Conservation (phyloP, 2,329 filamentous ascomycete species). For the Aureobasidium namibiae region DNA sequence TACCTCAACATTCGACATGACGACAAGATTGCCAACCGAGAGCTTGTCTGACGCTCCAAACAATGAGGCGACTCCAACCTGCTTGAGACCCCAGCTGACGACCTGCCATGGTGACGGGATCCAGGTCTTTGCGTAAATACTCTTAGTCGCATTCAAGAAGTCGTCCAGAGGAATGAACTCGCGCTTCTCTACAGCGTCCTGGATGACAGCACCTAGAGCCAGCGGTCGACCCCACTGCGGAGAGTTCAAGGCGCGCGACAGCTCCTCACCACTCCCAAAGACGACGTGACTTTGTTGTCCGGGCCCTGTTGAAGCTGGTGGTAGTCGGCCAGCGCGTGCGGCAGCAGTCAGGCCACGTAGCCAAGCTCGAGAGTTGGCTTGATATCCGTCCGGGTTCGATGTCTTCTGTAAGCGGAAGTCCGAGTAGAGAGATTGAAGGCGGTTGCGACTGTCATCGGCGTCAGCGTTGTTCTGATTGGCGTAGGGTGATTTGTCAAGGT, state of each 20-base stretch:
- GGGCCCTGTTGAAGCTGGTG: constrained; percentile 16
- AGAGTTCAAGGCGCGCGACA: constrained; percentile 64
- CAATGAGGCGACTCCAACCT: constrained; percentile 50
- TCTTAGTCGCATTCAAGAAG: constrained; percentile 58
- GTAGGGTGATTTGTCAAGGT: neutral
- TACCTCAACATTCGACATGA: constrained; percentile 56
- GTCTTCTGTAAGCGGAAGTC: constrained; percentile 69
- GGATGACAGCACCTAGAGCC: constrained; percentile 68
- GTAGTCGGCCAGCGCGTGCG: constrained; percentile 52
- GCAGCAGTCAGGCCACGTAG: constrained; percentile 64
- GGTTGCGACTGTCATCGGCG: constrained; percentile 46
- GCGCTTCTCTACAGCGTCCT: constrained; percentile 61
- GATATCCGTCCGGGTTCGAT: constrained; percentile 78
- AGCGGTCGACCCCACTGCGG: constrained; percentile 74
- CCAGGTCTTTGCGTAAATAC: constrained; percentile 65
- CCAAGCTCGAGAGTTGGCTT: constrained; percentile 74
- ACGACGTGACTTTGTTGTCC: constrained; percentile 33
- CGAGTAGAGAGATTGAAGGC: constrained; percentile 78
- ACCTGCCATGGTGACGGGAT: constrained; percentile 61
- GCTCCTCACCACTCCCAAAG: constrained; percentile 48
- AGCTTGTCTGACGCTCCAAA: constrained; percentile 41
- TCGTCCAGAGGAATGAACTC: constrained; percentile 63
- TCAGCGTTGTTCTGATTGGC: constrained; percentile 9
- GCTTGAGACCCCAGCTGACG: constrained; percentile 65
- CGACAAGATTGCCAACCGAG: constrained; percentile 55